Evolutionary conservation across 1,284 basidiomycete genomes (phyloP).

Genomic region (Ceratobasidium papillatum): DNA sequence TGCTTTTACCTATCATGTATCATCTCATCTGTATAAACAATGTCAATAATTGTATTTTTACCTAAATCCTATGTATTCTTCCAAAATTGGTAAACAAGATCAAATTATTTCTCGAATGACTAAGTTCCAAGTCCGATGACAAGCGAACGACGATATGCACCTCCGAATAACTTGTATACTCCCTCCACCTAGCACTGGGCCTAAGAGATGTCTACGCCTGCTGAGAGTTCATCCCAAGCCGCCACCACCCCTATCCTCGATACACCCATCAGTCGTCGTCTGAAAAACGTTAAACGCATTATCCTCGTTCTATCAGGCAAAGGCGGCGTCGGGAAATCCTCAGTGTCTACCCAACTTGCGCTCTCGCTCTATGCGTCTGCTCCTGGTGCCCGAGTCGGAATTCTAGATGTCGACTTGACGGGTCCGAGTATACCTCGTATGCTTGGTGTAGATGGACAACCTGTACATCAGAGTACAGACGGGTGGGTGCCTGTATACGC

Average conservation of each 20-base stretch:
- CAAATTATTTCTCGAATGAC: slow-evolving; percentile 36
- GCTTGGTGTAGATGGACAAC: slow-evolving; percentile 89
- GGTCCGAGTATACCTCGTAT: slow-evolving; percentile 97
- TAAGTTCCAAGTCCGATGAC: slow-evolving; percentile 32
- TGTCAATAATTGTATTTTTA: background rate
- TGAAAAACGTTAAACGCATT: slow-evolving; percentile 81
- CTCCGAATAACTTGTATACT: background rate
- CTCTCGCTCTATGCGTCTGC: slow-evolving; percentile 80
- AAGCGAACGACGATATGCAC: slow-evolving; percentile 26
- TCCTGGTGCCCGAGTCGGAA: slow-evolving; percentile 74
- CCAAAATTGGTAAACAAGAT: slow-evolving; percentile 2
- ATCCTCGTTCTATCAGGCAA: slow-evolving; percentile 96
- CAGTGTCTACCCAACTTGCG: slow-evolving; percentile 91
- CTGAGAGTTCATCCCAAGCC: background rate
- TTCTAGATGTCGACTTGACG: slow-evolving; percentile 96
- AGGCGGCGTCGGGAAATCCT: slow-evolving; percentile 98
- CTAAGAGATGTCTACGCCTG: slow-evolving; percentile 1
- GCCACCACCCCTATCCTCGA: slow-evolving; percentile 46
- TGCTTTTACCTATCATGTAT: background rate
- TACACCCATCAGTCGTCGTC: slow-evolving; percentile 67
- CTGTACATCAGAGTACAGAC: slow-evolving; percentile 90
- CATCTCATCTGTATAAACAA: background rate
- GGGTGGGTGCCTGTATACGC: slow-evolving; percentile 99
- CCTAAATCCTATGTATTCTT: background rate
- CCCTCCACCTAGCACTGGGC: background rate